Evolutionary conservation across 208 protist genomes (phyloP).

Genomic region (Trypanosomatidae sp.): DNA sequence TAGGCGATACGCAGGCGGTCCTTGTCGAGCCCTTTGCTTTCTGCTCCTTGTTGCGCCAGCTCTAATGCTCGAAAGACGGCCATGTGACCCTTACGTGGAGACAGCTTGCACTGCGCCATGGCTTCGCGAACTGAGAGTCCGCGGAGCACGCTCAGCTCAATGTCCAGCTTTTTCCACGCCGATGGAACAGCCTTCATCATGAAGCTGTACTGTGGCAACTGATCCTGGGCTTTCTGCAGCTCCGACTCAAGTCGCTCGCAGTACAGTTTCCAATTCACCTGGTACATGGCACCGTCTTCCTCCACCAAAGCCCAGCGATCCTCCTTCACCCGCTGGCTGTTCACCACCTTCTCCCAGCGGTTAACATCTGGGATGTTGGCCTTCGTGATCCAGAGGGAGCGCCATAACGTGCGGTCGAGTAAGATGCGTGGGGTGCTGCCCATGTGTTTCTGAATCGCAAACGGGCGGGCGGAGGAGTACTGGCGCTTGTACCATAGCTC

Average conservation of each 20-base stretch:
- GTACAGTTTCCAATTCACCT: constrained; percentile 91
- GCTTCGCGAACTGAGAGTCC: constrained; percentile 89
- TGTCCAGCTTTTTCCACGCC: constrained; percentile 91
- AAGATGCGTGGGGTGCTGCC: constrained; percentile 81
- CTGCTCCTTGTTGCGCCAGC: constrained; percentile 87
- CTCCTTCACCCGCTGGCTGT: constrained; percentile 85
- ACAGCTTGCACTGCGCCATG: constrained; percentile 91
- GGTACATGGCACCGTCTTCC: constrained; percentile 83
- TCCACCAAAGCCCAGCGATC: constrained; percentile 88
- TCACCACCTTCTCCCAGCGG: constrained; percentile 91
- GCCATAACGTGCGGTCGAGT: constrained; percentile 83
- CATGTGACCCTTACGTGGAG: constrained; percentile 83
- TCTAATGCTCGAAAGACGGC: constrained; percentile 83
- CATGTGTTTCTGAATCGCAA: constrained; percentile 68
- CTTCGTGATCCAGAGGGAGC: constrained; percentile 65
- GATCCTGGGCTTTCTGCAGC: constrained; percentile 75
- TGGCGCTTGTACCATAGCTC: constrained; percentile 79
- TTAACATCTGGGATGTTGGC: constrained; percentile 80
- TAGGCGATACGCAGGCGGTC: constrained; percentile 84
- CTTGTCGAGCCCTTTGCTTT: constrained; percentile 88
- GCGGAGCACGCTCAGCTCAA: constrained; percentile 82
- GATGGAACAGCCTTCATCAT: constrained; percentile 84
- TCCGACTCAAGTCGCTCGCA: constrained; percentile 88
- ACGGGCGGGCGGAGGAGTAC: constrained; percentile 76
- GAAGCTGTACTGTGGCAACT: constrained; percentile 80